Conservation (phyloP, 208 protist genomes). For the Kentomonas sorsogonicus region DNA sequence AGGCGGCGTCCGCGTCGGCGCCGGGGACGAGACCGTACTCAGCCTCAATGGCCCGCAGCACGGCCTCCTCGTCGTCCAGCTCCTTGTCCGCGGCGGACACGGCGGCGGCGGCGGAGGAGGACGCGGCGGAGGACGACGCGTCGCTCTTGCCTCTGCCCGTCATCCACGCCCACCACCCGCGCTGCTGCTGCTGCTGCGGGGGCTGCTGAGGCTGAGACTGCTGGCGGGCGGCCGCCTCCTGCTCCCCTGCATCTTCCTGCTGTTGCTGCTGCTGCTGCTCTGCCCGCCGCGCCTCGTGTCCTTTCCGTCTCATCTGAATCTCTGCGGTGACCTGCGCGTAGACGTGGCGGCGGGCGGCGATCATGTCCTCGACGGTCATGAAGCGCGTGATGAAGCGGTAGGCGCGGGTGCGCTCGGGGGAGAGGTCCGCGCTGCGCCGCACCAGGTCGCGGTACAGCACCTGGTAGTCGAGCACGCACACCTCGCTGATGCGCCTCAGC, state of each 20-base stretch:
- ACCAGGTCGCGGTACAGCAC: constrained; percentile 70
- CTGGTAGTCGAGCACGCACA: constrained; percentile 61
- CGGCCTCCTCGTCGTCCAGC: too few species aligned
- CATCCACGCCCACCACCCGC: neutral
- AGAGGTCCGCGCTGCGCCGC: constrained; percentile 57
- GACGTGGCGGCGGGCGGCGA: constrained; percentile 53
- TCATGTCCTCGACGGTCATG: constrained; percentile 79
- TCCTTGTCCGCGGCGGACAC: neutral
- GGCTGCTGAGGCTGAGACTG: neutral
- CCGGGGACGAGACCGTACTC: neutral
- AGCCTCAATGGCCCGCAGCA: too few species aligned
- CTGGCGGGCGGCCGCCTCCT: constrained; percentile 14
- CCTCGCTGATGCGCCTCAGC: constrained; percentile 52
- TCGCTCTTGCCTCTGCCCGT: neutral
- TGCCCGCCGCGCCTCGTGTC: constrained; percentile 49
- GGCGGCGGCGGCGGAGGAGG: neutral
- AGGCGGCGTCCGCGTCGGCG: neutral
- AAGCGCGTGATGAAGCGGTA: constrained; percentile 78
- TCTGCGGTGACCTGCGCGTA: constrained; percentile 75
- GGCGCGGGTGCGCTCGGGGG: constrained; percentile 40
- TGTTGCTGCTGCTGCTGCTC: constrained; percentile 31
- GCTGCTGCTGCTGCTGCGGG: constrained; percentile 13
- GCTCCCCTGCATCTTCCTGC: constrained; percentile 13
- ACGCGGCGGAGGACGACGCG: neutral
- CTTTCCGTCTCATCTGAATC: constrained; percentile 63